Evolutionary conservation across 2,329 filamentous ascomycete species (phyloP), one percentile per base, ranked within the genome.

Genomic region (Calonectria pteridis): DNA sequence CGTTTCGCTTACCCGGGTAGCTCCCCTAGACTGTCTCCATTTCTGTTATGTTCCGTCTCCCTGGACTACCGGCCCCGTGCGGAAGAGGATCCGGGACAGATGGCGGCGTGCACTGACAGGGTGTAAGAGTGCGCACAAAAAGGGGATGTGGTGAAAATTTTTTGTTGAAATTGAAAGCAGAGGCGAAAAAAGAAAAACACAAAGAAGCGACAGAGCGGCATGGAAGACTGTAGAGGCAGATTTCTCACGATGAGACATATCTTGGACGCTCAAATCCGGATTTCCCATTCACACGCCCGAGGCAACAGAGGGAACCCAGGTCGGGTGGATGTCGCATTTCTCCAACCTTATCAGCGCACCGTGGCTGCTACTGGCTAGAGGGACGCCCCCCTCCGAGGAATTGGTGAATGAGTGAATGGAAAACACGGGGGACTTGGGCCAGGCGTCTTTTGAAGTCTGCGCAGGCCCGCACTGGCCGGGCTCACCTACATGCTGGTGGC

Each of bases 31-130:
- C 63, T 51, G 69, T 53, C 65, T 65, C 72, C 74, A 67, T 35
- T 43, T 29, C 13, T 49, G 68, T 35, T 51, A 51, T 55, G 64
- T 72, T 69, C 78, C 71, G 75, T 80, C 73, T 77, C 78, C 78
- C 75, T 79, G 73, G 78, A 73, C 76, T 79, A 80, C 76, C 77
- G 73, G 76, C 73, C 75, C 58, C 74, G 71, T 79, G 78, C 75
- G 75, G 76, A 78, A 78, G 74, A 71, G 63, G 73, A 76, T 46
- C 78, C 67, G 71, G 55, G 33, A 59, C 14, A 53, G 71, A 53
- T 67, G 66, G 67, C 71, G 67, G 43, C 59, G 51, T 73, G 66
- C 66, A 69, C 50, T 73, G 71, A 69, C 66, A 31, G 28, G 55
- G n/a, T 68, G 43, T 62, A 46, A 50, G 55, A 69, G 58, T 26